Conservation (phyloP, 768 basidiomycete species). For the Leccinum arenicola region DNA sequence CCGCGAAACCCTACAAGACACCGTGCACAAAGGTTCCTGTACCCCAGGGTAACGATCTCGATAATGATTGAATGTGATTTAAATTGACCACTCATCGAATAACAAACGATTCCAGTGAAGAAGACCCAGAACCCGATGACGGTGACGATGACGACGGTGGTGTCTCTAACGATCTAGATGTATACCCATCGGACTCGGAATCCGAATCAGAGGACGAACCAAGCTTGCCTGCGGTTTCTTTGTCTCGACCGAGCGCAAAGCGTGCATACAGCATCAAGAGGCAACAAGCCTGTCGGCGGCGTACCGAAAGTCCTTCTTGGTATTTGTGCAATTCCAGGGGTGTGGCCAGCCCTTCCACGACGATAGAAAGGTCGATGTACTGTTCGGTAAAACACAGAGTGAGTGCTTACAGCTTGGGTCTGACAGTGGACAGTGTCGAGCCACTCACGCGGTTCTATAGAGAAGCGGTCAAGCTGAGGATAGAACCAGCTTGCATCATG, state of each 20-base stretch:
- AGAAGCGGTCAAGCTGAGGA: constrained; percentile 53
- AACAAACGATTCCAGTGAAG: constrained; percentile 25
- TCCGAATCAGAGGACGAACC: constrained; percentile 24
- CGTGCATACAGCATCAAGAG: background rate
- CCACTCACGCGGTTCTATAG: constrained; percentile 31
- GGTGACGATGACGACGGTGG: constrained; percentile 21
- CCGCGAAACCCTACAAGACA: constrained; percentile 15
- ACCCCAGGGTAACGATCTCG: constrained; percentile 21
- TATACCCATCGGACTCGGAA: constrained; percentile 31
- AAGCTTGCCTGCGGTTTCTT: constrained; percentile 7
- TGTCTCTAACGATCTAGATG: constrained; percentile 29
- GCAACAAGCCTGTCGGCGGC: constrained; percentile 12
- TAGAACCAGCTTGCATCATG: constrained; percentile 60
- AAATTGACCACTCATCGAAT: constrained; percentile 9
- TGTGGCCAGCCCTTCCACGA: constrained; percentile 57
- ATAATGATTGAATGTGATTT: constrained; percentile 8
- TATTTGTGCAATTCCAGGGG: constrained; percentile 50
- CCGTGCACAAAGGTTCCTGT: constrained; percentile 11
- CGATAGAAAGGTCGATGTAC: constrained; percentile 51
- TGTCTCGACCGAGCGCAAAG: constrained; percentile 9
- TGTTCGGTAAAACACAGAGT: constrained; percentile 65
- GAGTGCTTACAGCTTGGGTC: constrained; percentile 27
- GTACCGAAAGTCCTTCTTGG: constrained; percentile 25
- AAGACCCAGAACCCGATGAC: constrained; percentile 24
- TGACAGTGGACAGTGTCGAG: background rate